Evolutionary conservation across 2,329 filamentous ascomycete genomes (phyloP), one percentile per base, ranked within the genome.

Genomic region (Fusarium longipes): DNA sequence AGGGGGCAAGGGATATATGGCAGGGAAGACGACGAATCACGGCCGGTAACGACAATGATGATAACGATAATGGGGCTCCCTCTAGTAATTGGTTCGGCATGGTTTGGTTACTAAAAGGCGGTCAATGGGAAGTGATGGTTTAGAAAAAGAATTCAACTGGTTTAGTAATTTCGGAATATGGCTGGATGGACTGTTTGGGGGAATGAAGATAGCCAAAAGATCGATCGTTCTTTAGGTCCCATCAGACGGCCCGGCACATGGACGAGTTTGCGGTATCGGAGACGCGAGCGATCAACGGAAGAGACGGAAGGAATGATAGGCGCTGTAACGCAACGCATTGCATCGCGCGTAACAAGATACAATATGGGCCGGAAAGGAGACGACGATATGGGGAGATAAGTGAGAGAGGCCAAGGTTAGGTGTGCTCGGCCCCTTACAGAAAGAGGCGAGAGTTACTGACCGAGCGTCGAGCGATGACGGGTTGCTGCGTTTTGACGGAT

Each of bases 401-500:
- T 39, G 20, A 15, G 44, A 54, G 36, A 48, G 29, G 20, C 42
- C 38, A 32, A 27, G 56, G 39, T 3, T 8, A 27, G n/a, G 30
- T 32, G 56, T 38, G 57, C 30, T 30, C 62, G 63, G 66, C n/a
- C 45, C 54, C 48, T 66, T 53, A 63, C 65, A 69, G 49, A 30
- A 52, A 63, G 57, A 67, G 53, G 57, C 66, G 62, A 69, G 57
- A 50, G 44, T 52, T 47, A 32, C 59, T 69, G 57, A 67, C 66
- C 65, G 65, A 68, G 65, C 42, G 64, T 52, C 45, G 42, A 50
- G 48, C 22, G 44, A 36, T 29, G 32, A 55, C 66, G 66, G 62
- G 49, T 44, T 38, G 57, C 24, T 61, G 66, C 52, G 51, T 68
- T 63, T 51, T 53, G 62, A 58, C 42, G 65, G 62, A 58, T 36